Evolutionary conservation across 2,329 filamentous ascomycete species (phyloP).

Genomic region (Alternaria triticimaculans): DNA sequence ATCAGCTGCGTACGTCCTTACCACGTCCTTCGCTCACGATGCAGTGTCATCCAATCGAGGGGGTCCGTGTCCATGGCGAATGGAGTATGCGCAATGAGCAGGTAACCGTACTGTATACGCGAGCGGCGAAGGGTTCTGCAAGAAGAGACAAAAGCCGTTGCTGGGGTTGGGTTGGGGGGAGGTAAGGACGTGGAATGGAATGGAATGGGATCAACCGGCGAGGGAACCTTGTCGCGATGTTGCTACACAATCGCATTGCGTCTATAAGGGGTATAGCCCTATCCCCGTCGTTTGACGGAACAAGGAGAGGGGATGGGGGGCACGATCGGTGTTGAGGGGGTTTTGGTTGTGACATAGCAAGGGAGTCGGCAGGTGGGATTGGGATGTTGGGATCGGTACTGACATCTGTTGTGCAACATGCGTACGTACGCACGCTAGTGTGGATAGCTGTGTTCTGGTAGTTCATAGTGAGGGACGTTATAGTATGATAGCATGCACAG

Average conservation of each 20-base stretch:
- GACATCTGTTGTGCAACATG: conserved; percentile 17
- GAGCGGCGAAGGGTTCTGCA: background rate
- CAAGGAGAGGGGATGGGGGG: background rate
- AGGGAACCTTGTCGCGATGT: background rate
- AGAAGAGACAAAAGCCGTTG: background rate
- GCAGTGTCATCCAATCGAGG: background rate
- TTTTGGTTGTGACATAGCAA: background rate
- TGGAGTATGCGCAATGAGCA: background rate
- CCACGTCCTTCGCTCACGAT: background rate
- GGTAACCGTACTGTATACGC: background rate
- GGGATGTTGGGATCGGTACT: background rate
- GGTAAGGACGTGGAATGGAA: background rate
- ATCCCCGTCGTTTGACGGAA: background rate
- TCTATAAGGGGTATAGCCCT: background rate
- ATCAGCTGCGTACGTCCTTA: background rate
- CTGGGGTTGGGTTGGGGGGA: background rate
- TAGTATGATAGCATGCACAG: background rate
- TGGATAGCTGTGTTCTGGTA: background rate
- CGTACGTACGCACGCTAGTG: conserved; percentile 10
- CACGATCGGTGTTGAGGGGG: background rate
- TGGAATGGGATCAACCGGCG: background rate
- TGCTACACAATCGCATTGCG: background rate
- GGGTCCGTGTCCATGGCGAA: background rate
- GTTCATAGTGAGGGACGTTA: background rate
- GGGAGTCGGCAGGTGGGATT: background rate